A percentile compares a stretch with the other conserved stretches of the same genome.
Evolutionary conservation across 345 rosid species (phyloP).

Genomic region (Microthlaspi erraticum): DNA sequence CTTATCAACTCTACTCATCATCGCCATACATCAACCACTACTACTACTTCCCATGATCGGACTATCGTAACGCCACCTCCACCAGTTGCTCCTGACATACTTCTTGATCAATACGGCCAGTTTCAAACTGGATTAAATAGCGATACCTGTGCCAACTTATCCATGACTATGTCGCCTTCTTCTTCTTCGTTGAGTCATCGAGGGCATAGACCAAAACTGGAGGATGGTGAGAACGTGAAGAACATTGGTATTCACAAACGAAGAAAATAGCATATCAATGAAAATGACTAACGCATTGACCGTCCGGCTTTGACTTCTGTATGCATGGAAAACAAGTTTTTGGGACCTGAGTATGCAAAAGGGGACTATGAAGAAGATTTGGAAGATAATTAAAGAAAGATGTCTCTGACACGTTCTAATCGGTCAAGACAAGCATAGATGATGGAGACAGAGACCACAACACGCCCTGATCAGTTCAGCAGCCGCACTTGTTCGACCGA

Average conservation of each 20-base stretch:
- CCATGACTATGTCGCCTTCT: conserved; percentile 35
- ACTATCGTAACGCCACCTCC: conserved; percentile 10
- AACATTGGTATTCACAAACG: conserved; percentile 35
- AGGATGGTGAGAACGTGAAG: conserved; percentile 32
- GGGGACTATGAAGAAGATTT: neutral
- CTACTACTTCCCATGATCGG: conserved; percentile 7
- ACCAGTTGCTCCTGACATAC: conserved; percentile 35
- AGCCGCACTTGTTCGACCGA: neutral
- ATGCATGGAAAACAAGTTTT: neutral
- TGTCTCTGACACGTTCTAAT: neutral
- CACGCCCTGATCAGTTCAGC: neutral
- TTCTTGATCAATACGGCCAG: conserved; percentile 42
- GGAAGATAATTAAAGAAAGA: neutral
- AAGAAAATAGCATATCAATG: conserved; percentile 33
- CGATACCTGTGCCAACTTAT: neutral
- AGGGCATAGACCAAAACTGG: conserved; percentile 1
- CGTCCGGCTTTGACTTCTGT: conserved; percentile 2
- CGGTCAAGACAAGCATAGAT: neutral
- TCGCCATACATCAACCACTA: conserved; percentile 13
- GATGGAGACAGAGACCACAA: conserved; percentile 12
- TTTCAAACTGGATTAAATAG: conserved; percentile 7
- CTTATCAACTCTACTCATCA: conserved; percentile 28
- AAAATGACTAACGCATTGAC: neutral
- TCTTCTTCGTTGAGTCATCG: conserved; percentile 14
- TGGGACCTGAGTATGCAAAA: conserved; percentile 6